phyloP scores from a whole-genome alignment of 768 basidiomycete species.

The Nevesoporus exiguus region DNA sequence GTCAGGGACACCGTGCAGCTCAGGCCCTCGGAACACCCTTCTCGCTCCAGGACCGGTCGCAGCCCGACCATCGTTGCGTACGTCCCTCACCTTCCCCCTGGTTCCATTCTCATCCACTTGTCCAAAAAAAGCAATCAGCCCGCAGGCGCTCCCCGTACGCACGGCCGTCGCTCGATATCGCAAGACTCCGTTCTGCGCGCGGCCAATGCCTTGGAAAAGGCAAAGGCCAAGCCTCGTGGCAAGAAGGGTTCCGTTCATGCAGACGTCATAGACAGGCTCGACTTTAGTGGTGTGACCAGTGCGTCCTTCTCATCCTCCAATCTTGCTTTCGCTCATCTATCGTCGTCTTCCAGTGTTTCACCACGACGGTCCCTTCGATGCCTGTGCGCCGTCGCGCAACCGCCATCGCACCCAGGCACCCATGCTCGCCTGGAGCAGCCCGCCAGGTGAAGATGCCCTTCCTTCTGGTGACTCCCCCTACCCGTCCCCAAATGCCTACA shows the following conservation, averaged over 20 bases:
- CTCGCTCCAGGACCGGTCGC: conserved; percentile 50
- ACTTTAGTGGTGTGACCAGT: conserved; percentile 84
- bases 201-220: conserved; percentile 41
- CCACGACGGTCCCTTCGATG: conserved; percentile 90
- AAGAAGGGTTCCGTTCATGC: conserved; percentile 81
- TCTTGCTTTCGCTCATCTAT: background rate
- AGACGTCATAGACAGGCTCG: conserved; percentile 87
- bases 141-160: conserved; percentile 20
- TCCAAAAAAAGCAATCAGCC: conserved; percentile 21
- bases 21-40: conserved; percentile 40
- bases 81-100: conserved; percentile 7
- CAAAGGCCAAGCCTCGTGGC: conserved; percentile 45
- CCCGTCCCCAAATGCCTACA: conserved; percentile 42
- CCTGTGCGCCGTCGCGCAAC: conserved; percentile 88
- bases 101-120: conserved; percentile 18
- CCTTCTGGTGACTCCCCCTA: conserved; percentile 46
- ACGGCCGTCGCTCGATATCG: conserved; percentile 46
- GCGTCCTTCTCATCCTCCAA: conserved; percentile 34
- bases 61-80: conserved; percentile 49
- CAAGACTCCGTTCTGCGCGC: conserved; percentile 44
- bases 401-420: conserved; percentile 75
- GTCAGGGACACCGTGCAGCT: conserved; percentile 68
- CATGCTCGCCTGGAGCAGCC: conserved; percentile 69
- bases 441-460: conserved; percentile 40
- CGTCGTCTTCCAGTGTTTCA: conserved; percentile 65